Percentiles rank a stretch among this genome's conserved stretches.
These are phyloP conservation scores for Strombidium stylifer DNA, from an alignment of 73 alveolate species.

Conservation along the genomic window DNA sequence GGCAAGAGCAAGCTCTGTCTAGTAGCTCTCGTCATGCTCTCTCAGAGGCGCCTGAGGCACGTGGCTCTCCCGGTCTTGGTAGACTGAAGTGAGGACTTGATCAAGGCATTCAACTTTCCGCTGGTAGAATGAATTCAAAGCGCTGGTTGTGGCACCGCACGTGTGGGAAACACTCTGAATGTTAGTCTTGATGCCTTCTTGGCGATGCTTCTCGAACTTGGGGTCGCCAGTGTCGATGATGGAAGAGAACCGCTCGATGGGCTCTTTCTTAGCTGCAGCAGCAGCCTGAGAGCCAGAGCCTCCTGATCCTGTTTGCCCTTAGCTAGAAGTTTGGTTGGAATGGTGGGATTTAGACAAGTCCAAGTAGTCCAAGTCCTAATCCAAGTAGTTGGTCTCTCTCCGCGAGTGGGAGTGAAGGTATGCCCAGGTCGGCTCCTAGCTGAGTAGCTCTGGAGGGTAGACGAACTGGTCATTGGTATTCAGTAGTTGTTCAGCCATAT, in stretches of 20 bases:
- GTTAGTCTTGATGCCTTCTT: constrained; percentile 38
- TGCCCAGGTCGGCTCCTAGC: too few species aligned
- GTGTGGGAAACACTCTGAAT: not conserved
- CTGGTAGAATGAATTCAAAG: constrained; percentile 33
- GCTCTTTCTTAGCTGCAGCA: constrained; percentile 15
- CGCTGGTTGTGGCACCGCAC: constrained; percentile 11
- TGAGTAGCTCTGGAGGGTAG: too few species aligned
- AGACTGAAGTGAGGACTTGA: not conserved
- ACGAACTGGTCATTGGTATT: too few species aligned
- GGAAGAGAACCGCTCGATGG: constrained; percentile 23
- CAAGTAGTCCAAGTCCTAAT: too few species aligned
- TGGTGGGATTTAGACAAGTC: not conserved
- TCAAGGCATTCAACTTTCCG: constrained; percentile 22
- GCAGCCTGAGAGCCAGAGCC: too few species aligned
- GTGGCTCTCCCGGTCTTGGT: not conserved
- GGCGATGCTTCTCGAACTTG: constrained; percentile 29
- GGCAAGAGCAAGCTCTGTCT: constrained; percentile 49
- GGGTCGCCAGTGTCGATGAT: constrained; percentile 33
- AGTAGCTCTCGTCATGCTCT: constrained; percentile 5
- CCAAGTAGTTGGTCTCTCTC: too few species aligned
- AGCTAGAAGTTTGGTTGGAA: not conserved
- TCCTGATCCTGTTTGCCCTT: not conserved
- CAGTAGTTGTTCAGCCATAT: too few species aligned
- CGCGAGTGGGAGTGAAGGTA: constrained; percentile 7
- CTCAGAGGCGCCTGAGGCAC: constrained; percentile 18